A percentile compares a stretch with the other conserved stretches of the same genome.
phyloP scores from a whole-genome alignment of 768 basidiomycete species.

The Amyloporia xantha region DNA sequence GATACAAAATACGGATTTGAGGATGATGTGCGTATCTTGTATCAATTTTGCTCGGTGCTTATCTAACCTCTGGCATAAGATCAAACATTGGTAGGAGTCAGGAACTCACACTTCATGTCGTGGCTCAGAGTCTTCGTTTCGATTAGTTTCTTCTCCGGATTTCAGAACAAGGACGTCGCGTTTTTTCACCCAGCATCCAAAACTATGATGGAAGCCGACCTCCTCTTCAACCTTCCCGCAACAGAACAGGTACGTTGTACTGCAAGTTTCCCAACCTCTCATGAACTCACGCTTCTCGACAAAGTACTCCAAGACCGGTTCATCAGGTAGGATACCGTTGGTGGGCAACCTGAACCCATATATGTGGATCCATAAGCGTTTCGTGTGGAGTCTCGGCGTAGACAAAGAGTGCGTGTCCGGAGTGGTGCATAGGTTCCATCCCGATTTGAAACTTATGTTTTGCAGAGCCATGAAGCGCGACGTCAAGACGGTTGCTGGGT shows the following conservation, averaged over 20 bases:
- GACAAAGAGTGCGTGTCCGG: constrained; percentile 21
- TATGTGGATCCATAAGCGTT: constrained; percentile 20
- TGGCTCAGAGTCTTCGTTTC: background rate
- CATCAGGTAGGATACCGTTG: constrained; percentile 20
- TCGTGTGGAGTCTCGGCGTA: constrained; percentile 19
- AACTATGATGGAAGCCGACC: constrained; percentile 73
- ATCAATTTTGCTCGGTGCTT: background rate
- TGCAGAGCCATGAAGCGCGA: constrained; percentile 52
- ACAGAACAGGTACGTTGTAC: constrained; percentile 54
- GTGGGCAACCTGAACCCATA: constrained; percentile 18
- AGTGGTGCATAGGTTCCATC: background rate
- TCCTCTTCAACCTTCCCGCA: constrained; percentile 76
- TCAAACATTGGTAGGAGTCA: constrained; percentile 25
- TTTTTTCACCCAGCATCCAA: constrained; percentile 70
- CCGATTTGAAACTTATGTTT: background rate
- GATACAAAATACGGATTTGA: constrained; percentile 74
- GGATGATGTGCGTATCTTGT: constrained; percentile 46
- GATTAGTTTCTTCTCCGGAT: constrained; percentile 60
- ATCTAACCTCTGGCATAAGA: constrained; percentile 11
- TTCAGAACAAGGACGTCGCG: constrained; percentile 74
- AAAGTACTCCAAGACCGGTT: constrained; percentile 33
- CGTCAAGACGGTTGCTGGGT: constrained; percentile 55
- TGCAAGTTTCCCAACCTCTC: background rate
- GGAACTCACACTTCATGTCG: background rate
- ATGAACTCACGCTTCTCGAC: too few species aligned